Percentiles rank a stretch among this genome's conserved stretches.
These are phyloP conservation scores for Halteria grandinella DNA, from an alignment of 73 alveolate species.

Conservation along the genomic window DNA sequence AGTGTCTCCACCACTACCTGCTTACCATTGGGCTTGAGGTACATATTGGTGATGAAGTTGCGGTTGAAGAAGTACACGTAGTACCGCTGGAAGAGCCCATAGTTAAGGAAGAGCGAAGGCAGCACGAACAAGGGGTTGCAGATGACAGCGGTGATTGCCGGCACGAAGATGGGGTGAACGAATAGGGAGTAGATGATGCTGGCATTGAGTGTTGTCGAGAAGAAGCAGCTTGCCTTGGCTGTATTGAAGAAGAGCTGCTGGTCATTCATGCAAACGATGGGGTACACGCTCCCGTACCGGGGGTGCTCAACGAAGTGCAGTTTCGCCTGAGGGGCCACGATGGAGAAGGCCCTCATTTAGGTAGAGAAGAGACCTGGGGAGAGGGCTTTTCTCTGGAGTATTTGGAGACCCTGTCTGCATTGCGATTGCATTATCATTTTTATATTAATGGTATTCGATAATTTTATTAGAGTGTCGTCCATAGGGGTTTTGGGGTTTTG, in stretches of 20 bases:
- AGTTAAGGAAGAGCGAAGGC: slow-evolving; percentile 49
- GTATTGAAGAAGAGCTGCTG: slow-evolving; percentile 7
- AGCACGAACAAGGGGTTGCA: slow-evolving; percentile 58
- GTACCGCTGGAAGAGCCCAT: slow-evolving; percentile 16
- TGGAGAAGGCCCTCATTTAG: slow-evolving; percentile 11
- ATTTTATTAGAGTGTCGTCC: too few species aligned
- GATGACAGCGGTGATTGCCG: slow-evolving; percentile 36
- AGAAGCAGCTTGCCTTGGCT: background rate
- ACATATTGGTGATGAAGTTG: slow-evolving; percentile 38
- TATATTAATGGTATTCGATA: too few species aligned
- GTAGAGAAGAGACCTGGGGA: background rate
- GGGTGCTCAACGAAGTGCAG: slow-evolving; percentile 56
- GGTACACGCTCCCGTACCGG: slow-evolving; percentile 67
- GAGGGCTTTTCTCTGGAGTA: slow-evolving; percentile 6
- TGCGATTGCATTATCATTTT: too few species aligned
- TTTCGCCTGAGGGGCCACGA: slow-evolving; percentile 25
- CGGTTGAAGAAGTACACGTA: slow-evolving; percentile 37
- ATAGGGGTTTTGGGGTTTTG: too few species aligned
- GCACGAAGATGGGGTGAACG: slow-evolving; percentile 48
- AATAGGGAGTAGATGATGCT: slow-evolving; percentile 50
- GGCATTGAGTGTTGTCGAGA: slow-evolving; percentile 23
- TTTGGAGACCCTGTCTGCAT: too few species aligned
- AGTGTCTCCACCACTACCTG: slow-evolving; percentile 58
- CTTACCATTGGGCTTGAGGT: slow-evolving; percentile 58
- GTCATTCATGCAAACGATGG: slow-evolving; percentile 37